A percentile compares a stretch with the other conserved stretches of the same genome.
These are phyloP conservation scores for Lolium rigidum DNA, from an alignment of 176 grass and related monocot species.

Conservation along the genomic window DNA sequence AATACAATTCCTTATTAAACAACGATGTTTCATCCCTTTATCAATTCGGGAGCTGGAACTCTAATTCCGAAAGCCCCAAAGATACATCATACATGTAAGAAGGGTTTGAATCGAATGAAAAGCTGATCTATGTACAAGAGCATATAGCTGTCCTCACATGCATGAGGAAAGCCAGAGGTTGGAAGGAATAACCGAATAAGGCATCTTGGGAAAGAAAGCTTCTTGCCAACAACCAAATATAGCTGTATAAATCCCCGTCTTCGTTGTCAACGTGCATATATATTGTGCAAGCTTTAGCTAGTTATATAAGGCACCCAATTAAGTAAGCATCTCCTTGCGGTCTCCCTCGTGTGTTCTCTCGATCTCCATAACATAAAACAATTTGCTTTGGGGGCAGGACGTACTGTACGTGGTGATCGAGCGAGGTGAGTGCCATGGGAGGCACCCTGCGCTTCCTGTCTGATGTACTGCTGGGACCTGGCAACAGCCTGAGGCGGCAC, in stretches of 20 bases:
- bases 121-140: neutral
- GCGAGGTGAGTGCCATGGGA: slow-evolving; percentile 48
- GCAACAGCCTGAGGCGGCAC: slow-evolving; percentile 29
- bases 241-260: neutral
- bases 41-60: no score
- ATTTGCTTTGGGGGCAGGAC: neutral
- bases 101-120: neutral
- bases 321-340: no score
- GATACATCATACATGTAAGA: no score
- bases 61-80: no score
- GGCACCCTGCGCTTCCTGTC: slow-evolving; percentile 63
- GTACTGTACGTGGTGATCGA: neutral
- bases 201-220: slow-evolving; percentile 31
- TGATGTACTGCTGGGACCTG: slow-evolving; percentile 38
- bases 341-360: neutral
- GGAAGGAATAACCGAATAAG: slow-evolving; percentile 29
- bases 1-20: neutral
- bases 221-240: slow-evolving; percentile 3
- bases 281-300: neutral
- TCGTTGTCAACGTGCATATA: neutral
- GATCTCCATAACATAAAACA: neutral
- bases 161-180: neutral
- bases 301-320: neutral
- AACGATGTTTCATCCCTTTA: slow-evolving; percentile 24
- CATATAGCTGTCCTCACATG: neutral